phyloP scores from a whole-genome alignment of 2,329 filamentous ascomycete species.

The Penicillium sp. region DNA sequence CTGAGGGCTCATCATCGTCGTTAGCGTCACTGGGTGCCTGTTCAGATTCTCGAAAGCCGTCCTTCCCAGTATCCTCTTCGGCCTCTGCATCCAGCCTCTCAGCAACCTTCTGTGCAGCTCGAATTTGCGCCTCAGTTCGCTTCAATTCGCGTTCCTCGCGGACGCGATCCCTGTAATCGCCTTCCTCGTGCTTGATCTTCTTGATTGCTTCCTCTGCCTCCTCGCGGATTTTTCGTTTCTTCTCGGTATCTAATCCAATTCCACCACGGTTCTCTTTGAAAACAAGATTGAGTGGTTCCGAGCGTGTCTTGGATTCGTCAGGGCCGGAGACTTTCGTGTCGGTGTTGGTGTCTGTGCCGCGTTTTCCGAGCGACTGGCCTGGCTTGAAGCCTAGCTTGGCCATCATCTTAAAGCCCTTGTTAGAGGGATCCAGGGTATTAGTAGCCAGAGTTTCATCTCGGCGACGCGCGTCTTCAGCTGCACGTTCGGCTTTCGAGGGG shows the following conservation, averaged over 20 bases:
- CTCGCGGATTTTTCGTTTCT: constrained; percentile 72
- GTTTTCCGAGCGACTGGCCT: constrained; percentile 70
- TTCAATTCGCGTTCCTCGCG: constrained; percentile 67
- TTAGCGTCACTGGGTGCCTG: background rate
- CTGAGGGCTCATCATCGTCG: constrained; percentile 15
- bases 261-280: constrained; percentile 79
- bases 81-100: constrained; percentile 69
- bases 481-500: constrained; percentile 77
- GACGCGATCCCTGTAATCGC: constrained; percentile 71
- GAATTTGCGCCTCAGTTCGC: constrained; percentile 66
- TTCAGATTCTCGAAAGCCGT: background rate
- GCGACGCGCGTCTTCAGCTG: constrained; percentile 67
- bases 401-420: constrained; percentile 96
- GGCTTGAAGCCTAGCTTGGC: constrained; percentile 85
- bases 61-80: constrained; percentile 21
- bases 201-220: constrained; percentile 59
- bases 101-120: constrained; percentile 77
- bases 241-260: constrained; percentile 78
- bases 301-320: constrained; percentile 39
- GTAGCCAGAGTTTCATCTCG: constrained; percentile 74
- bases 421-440: constrained; percentile 69
- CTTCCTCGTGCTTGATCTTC: constrained; percentile 61
- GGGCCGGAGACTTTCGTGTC: background rate
- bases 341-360: constrained; percentile 38
- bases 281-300: constrained; percentile 72